Percentiles rank a stretch among this genome's conserved stretches.
Evolutionary conservation across 2,329 filamentous ascomycete species (phyloP).

Genomic region (Trichoderma oligosporum): DNA sequence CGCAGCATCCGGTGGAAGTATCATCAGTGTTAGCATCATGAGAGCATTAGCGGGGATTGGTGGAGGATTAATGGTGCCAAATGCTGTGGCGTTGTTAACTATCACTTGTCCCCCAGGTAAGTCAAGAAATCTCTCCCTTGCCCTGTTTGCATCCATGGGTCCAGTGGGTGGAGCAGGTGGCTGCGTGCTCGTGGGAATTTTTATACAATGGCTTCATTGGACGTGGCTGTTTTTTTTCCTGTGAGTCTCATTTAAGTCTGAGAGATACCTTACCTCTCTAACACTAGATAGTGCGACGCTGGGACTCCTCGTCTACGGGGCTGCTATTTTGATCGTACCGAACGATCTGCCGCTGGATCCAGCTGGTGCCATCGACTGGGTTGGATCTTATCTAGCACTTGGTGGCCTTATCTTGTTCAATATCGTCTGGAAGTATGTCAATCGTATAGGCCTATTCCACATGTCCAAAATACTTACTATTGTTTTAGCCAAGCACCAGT

Average conservation of each 20-base stretch:
- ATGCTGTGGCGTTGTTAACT: background rate
- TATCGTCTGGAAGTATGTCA: slow-evolving; percentile 2
- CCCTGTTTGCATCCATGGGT: background rate
- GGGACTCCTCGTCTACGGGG: background rate
- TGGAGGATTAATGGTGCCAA: background rate
- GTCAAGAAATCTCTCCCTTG: background rate
- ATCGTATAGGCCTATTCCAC: too few relatives aligned
- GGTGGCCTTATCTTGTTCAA: background rate
- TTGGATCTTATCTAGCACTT: background rate
- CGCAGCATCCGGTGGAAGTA: background rate
- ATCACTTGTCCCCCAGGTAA: background rate
- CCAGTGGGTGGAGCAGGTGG: background rate
- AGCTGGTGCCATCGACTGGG: background rate
- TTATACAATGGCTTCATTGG: background rate
- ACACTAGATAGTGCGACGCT: background rate
- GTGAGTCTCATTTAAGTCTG: background rate
- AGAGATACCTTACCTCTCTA: too few relatives aligned
- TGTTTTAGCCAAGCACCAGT: background rate
- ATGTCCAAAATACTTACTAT: background rate
- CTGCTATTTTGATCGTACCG: background rate
- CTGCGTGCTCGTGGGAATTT: background rate
- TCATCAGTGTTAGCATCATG: background rate
- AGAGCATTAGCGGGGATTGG: background rate
- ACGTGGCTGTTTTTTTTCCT: background rate
- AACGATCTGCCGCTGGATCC: background rate